A percentile compares a stretch with the other conserved stretches of the same genome.
phyloP scores from a whole-genome alignment of 768 basidiomycete species.

The Serpula lacrymans region DNA sequence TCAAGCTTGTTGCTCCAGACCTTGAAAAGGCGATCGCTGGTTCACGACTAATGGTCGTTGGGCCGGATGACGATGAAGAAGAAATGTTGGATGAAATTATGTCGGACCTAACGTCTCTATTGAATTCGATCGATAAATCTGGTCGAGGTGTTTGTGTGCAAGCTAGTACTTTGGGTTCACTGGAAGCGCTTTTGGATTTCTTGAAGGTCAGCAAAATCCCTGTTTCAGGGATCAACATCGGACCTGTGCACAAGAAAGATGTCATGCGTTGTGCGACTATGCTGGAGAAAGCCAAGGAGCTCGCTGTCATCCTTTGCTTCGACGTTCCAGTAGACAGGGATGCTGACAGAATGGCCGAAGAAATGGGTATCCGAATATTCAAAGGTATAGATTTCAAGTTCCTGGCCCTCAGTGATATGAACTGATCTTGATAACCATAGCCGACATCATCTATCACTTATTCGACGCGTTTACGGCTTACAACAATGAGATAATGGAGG shows the following conservation, averaged over 20 bases:
- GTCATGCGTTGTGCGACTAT: conserved; percentile 90
- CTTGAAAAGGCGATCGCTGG: conserved; percentile 98
- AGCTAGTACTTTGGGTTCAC: conserved; percentile 93
- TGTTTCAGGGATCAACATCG: conserved; percentile 96
- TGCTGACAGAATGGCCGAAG: conserved; percentile 86
- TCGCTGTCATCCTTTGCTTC: conserved; percentile 94
- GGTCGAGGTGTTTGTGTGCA: conserved; percentile 98
- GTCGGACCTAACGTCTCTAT: conserved; percentile 87
- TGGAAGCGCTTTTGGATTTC: conserved; percentile 96
- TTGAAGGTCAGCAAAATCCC: conserved; percentile 94
- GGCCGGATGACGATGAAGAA: conserved; percentile 96
- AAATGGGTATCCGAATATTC: conserved; percentile 92
- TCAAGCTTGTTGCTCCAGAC: conserved; percentile 93
- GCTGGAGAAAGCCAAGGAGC: conserved; percentile 94
- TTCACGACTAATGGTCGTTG: conserved; percentile 86
- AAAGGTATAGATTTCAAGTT: conserved; percentile 59
- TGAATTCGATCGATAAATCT: conserved; percentile 89
- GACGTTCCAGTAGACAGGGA: conserved; percentile 95
- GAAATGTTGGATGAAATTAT: conserved; percentile 93
- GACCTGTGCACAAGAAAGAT: conserved; percentile 94
- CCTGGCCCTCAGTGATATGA: background rate
- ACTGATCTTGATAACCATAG: conserved; percentile 38
- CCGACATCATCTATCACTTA: conserved; percentile 97
- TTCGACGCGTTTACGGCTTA: conserved; percentile 97
- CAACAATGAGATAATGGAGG: conserved; percentile 87